phyloP scores from a whole-genome alignment of 169 alveolate genomes.

The Perkinsus chesapeaki region DNA sequence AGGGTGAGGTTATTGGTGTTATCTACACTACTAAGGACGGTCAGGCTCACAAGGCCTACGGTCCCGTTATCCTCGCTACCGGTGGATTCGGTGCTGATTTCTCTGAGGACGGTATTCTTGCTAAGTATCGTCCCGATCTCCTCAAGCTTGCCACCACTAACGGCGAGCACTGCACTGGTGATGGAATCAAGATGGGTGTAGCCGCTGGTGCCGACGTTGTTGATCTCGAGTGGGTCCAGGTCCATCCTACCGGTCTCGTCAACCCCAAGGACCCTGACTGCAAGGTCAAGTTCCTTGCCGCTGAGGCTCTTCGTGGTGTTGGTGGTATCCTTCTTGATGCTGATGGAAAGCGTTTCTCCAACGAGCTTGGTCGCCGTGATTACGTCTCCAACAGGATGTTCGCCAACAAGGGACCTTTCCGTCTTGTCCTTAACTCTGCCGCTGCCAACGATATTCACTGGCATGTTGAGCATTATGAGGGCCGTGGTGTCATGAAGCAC shows the following conservation, averaged over 20 bases:
- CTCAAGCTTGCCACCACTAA: conserved; percentile 33
- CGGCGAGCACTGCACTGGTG: conserved; percentile 35
- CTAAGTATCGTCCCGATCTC: conserved; percentile 25
- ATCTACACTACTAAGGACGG: background rate
- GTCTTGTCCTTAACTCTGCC: conserved; percentile 27
- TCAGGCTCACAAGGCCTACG: background rate
- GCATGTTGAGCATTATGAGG: conserved; percentile 18
- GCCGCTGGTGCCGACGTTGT: conserved; percentile 42
- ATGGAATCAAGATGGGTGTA: conserved; percentile 47
- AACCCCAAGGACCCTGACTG: conserved; percentile 43
- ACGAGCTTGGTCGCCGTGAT: conserved; percentile 53
- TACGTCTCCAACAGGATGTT: conserved; percentile 39
- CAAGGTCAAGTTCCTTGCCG: conserved; percentile 41
- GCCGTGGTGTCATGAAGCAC: conserved; percentile 16
- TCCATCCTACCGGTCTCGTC: conserved; percentile 55
- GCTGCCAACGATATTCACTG: conserved; percentile 18
- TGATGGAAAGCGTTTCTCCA: conserved; percentile 54
- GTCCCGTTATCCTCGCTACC: conserved; percentile 32
- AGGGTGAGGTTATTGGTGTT: conserved; percentile 11
- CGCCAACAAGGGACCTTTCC: conserved; percentile 40
- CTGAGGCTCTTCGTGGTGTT: conserved; percentile 52
- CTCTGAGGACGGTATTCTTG: conserved; percentile 32
- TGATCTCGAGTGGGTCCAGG: conserved; percentile 48
- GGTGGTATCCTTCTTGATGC: conserved; percentile 52
- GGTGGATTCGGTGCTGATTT: conserved; percentile 52